Percentiles rank a stretch among this genome's conserved stretches.
phyloP scores from a whole-genome alignment of 306 rosid species.

The Herpetospermum pedunculosum region DNA sequence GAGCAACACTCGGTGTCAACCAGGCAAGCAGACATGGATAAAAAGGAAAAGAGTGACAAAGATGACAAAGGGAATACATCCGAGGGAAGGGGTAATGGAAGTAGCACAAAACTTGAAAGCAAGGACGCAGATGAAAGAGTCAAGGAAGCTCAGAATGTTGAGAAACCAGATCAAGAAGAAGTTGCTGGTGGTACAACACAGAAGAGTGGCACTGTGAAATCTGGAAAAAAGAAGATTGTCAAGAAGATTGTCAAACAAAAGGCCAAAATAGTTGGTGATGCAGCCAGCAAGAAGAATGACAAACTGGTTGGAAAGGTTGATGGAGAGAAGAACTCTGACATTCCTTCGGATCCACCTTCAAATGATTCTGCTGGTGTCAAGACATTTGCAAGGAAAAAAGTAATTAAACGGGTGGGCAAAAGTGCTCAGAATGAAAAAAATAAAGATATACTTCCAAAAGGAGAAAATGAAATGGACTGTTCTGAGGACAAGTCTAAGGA shows the following conservation, averaged over 20 bases:
- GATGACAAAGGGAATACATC: conserved; percentile 32
- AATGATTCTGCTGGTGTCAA: conserved; percentile 29
- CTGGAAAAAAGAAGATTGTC: conserved; percentile 74
- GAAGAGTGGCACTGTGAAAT: conserved; percentile 32
- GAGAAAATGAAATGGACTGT: conserved; percentile 29
- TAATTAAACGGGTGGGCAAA: conserved; percentile 32
- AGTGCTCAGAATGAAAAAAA: conserved; percentile 21
- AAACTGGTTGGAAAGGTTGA: conserved; percentile 33
- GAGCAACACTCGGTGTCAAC: conserved; percentile 38
- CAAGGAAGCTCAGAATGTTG: conserved; percentile 31
- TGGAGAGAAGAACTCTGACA: conserved; percentile 28
- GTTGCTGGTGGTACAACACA: conserved; percentile 32
- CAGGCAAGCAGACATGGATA: conserved; percentile 34
- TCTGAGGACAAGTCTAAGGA: conserved; percentile 37
- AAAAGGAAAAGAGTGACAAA: conserved; percentile 35
- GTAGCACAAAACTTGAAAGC: conserved; percentile 26
- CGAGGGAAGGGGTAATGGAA: conserved; percentile 31
- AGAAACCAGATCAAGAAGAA: conserved; percentile 36
- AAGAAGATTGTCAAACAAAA: conserved; percentile 78
- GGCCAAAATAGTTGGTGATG: conserved; percentile 26
- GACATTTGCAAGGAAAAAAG: conserved; percentile 24
- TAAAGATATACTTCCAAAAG: conserved; percentile 17
- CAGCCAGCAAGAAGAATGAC: conserved; percentile 31
- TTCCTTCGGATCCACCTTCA: conserved; percentile 31
- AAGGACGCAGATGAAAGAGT: conserved; percentile 26